A percentile compares a stretch with the other conserved stretches of the same genome.
phyloP scores from a whole-genome alignment of 1,139 yeast genomes.

The Kluyveromyces marxianus region DNA sequence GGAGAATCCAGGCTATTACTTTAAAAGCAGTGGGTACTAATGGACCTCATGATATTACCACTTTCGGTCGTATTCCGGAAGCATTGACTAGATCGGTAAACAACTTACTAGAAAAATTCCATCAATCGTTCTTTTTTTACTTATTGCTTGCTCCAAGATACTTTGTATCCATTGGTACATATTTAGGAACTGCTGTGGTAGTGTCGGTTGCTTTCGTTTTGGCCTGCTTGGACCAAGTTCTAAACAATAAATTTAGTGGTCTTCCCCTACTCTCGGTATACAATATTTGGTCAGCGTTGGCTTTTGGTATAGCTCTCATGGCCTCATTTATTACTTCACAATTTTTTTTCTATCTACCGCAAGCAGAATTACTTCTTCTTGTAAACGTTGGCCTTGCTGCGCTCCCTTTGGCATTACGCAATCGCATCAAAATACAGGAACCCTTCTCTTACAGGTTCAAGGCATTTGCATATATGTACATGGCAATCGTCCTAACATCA shows the following conservation, averaged over 20 bases:
- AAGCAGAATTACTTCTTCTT: slow-evolving; percentile 11
- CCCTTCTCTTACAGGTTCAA: slow-evolving; percentile 25
- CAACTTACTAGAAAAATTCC: slow-evolving; percentile 89
- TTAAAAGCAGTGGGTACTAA: slow-evolving; percentile 54
- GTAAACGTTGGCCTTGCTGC: slow-evolving; percentile 13
- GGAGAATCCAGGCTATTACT: slow-evolving; percentile 91
- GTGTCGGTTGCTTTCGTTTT: slow-evolving; percentile 65
- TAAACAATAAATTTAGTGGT: slow-evolving; percentile 36
- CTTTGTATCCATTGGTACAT: slow-evolving; percentile 91
- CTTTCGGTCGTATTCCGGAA: slow-evolving; percentile 85
- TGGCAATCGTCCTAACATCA: slow-evolving; percentile 66
- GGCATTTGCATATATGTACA: slow-evolving; percentile 45
- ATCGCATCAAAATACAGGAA: slow-evolving; percentile 17
- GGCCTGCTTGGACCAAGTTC: slow-evolving; percentile 54
- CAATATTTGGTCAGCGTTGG: slow-evolving; percentile 15
- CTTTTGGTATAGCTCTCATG: slow-evolving; percentile 14
- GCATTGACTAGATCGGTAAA: slow-evolving; percentile 83
- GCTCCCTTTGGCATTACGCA: slow-evolving; percentile 13
- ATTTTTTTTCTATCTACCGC: slow-evolving; percentile 13
- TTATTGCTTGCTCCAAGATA: slow-evolving; percentile 66
- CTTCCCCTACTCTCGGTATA: slow-evolving; percentile 16
- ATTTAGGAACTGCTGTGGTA: slow-evolving; percentile 77
- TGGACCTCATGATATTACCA: slow-evolving; percentile 70
- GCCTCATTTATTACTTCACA: slow-evolving; percentile 24
- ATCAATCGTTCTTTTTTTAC: slow-evolving; percentile 93